These are phyloP conservation scores for Scedosporium minutisporum DNA, from an alignment of 2,329 filamentous ascomycete genomes.

Conservation along the genomic window DNA sequence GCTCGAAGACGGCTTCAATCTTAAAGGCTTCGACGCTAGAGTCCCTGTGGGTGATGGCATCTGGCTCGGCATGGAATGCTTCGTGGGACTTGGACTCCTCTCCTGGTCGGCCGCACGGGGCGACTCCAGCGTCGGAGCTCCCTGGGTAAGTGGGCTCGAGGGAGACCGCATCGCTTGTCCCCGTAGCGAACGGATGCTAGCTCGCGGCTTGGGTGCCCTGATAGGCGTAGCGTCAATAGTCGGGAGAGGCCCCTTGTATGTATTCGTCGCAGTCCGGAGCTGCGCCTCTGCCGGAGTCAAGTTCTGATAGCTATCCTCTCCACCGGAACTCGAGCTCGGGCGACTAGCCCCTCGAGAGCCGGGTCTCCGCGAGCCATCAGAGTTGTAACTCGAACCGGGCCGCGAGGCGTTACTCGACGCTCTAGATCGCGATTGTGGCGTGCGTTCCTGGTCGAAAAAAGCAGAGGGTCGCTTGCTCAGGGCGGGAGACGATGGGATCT, in stretches of 20 bases:
- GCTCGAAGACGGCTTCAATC: not conserved
- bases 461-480: constrained; percentile 56
- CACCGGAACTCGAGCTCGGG: constrained; percentile 45
- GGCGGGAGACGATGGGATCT: constrained; percentile 68
- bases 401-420: constrained; percentile 35
- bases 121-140: constrained; percentile 15
- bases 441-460: constrained; percentile 61
- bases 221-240: constrained; percentile 36
- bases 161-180: not conserved
- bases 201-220: constrained; percentile 14
- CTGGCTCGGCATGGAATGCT: not conserved
- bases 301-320: constrained; percentile 21
- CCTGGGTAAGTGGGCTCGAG: not conserved
- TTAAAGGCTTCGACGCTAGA: not conserved
- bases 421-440: constrained; percentile 39
- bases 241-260: constrained; percentile 33
- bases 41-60: not conserved
- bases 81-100: constrained; percentile 6
- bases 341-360: constrained; percentile 41
- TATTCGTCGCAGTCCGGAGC: constrained; percentile 33
- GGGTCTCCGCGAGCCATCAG: constrained; percentile 45
- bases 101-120: not conserved
- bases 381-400: constrained; percentile 51
- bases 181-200: not conserved
- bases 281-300: constrained; percentile 20